A percentile compares a stretch with the other conserved stretches of the same genome.
phyloP scores from a whole-genome alignment of 1,284 basidiomycete genomes.

The Microbotryum saponariae region DNA sequence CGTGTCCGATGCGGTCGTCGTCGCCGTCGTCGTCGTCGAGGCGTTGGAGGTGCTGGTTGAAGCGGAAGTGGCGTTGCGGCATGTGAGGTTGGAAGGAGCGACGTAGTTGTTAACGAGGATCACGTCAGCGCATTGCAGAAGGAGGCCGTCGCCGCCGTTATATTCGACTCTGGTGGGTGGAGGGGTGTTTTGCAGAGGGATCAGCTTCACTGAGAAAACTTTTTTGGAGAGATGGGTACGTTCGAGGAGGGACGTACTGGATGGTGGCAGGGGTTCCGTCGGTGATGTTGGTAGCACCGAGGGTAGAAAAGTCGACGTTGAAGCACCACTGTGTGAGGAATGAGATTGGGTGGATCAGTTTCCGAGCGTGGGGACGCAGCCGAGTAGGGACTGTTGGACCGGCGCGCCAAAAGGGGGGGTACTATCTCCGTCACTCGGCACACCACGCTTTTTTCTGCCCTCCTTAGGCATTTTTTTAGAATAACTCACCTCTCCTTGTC shows the following conservation, averaged over 20 bases:
- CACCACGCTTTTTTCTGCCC: no score
- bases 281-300: conserved; percentile 5
- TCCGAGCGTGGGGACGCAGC: background rate
- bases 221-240: no score
- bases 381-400: background rate
- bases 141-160: conserved; percentile 55
- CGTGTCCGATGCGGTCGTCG: no score
- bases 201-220: no score
- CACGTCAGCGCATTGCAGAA: conserved; percentile 55
- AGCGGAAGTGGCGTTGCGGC: conserved; percentile 38
- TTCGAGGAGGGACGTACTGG: conserved; percentile 9
- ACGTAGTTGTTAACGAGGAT: conserved; percentile 52
- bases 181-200: background rate
- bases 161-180: conserved; percentile 48
- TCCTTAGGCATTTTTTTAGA: no score
- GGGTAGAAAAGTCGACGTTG: conserved; percentile 20
- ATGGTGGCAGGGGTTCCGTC: conserved; percentile 27
- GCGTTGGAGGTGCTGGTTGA: conserved; percentile 6
- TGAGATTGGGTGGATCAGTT: no score
- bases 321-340: conserved; percentile 22
- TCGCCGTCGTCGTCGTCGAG: conserved; percentile 3
- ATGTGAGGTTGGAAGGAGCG: conserved; percentile 46
- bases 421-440: no score
- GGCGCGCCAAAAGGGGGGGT: no score
- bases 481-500: conserved; percentile 16